phyloP scores from a whole-genome alignment of 2,329 filamentous ascomycete species.

The Akanthomyces muscarius region DNA sequence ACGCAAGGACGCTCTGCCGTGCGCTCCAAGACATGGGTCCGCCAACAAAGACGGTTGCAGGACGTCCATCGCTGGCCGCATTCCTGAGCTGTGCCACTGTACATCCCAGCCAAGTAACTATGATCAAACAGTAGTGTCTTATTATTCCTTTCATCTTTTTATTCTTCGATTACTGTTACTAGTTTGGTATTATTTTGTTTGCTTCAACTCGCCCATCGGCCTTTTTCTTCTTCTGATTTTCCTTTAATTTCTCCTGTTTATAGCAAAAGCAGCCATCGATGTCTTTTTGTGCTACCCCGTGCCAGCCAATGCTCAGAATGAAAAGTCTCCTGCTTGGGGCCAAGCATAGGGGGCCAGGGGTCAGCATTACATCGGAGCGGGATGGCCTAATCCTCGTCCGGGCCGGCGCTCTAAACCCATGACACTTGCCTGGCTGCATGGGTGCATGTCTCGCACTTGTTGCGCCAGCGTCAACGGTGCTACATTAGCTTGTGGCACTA shows the following conservation, averaged over 20 bases:
- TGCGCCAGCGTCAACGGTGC: slow-evolving; percentile 12
- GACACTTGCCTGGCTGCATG: background rate
- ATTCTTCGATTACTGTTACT: too few species aligned
- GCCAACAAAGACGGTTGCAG: background rate
- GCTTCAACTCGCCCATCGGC: too few species aligned
- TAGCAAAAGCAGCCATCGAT: too few species aligned
- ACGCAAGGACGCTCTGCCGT: background rate
- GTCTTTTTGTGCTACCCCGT: too few species aligned
- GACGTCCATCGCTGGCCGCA: background rate
- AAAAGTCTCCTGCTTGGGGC: background rate
- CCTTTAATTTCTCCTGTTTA: too few species aligned
- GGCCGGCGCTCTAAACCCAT: background rate
- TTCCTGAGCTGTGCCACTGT: background rate
- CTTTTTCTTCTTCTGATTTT: too few species aligned
- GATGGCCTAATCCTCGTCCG: background rate
- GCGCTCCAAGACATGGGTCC: background rate
- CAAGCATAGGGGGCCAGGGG: background rate
- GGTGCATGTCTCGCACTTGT: slow-evolving; percentile 1
- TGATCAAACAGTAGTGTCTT: too few species aligned
- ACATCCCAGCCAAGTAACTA: too few species aligned
- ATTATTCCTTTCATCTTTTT: too few species aligned
- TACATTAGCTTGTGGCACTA: slow-evolving; percentile 15
- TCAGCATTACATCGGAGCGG: background rate
- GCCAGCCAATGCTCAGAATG: background rate
- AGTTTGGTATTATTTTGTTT: too few species aligned